Evolutionary conservation across 495 filamentous ascomycete genomes (phyloP), one percentile per base, ranked within the genome.

Genomic region (Neurospora sp.): DNA sequence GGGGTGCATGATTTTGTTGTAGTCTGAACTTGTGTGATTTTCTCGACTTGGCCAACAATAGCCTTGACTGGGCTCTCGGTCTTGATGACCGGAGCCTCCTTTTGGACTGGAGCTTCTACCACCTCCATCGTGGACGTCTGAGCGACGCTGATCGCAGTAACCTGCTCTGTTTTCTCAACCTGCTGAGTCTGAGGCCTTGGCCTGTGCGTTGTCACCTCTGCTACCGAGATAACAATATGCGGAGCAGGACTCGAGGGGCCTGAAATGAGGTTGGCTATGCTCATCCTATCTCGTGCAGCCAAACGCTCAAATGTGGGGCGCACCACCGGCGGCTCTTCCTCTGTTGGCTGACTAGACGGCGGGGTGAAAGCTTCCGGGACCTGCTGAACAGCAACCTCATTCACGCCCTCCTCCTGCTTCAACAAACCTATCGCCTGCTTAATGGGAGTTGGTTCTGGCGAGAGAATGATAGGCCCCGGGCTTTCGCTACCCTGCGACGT

Each of bases 401-500:
- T 41, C 8, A 12, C 73, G 22, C 70, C 73, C 5, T 83, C 80
- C 48, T 82, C 81, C 9, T 74, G 74, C 70, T 80, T 81, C 35
- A 81, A 35, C 11, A 71, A 8, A 42, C 72, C 68, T 5, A 73
- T 69, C 35, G 69, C 31, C 18, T 77, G 39, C 74, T 81, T 83
- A 2, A 77, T 53, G 0, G 84, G 84, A 3, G 81, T 82, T 5
- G 77, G 72, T 6, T 76, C 77, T 3, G 85, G 84, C 0, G 85
- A 83, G 9, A 79, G 73, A n/a, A 82, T 72, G 4, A 75, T 44
- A 10, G 77, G 76, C 9, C 77, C 79, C 9, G 82, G 79, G 39
- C 78, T 76, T 35, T 84, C 83, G 10, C 78, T 76, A 16, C 80
- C 81, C 0, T 83, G 84, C 0, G 84, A 81, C 8, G 84, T 85